A percentile compares a stretch with the other conserved stretches of the same genome.
phyloP scores from a whole-genome alignment of 305 asterid species.

The Solanum chacoense region DNA sequence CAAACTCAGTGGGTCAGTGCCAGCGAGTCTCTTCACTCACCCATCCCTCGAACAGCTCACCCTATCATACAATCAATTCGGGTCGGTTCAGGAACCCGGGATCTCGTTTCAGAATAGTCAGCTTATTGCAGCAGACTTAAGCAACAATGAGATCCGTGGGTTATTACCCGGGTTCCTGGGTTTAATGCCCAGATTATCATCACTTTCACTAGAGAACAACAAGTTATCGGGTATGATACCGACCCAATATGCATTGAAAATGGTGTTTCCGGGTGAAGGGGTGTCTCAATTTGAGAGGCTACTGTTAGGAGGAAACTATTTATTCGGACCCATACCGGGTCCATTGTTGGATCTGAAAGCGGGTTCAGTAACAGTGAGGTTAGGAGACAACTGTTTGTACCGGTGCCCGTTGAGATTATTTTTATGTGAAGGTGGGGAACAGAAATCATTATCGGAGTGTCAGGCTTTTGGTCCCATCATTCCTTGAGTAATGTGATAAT shows the following conservation, averaged over 20 bases:
- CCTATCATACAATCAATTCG: constrained; percentile 44
- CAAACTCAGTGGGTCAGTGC: constrained; percentile 46
- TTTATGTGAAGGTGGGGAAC: constrained; percentile 77
- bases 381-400: constrained; percentile 80
- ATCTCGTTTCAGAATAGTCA: constrained; percentile 39
- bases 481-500: constrained; percentile 30
- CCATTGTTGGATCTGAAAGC: constrained; percentile 52
- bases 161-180: constrained; percentile 72
- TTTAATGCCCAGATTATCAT: constrained; percentile 52
- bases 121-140: constrained; percentile 60
- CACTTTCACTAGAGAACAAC: constrained; percentile 53
- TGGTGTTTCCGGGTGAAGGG: constrained; percentile 29
- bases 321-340: constrained; percentile 73
- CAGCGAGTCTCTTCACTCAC: constrained; percentile 59
- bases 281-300: constrained; percentile 54
- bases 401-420: constrained; percentile 67
- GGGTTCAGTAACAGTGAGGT: constrained; percentile 46
- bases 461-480: constrained; percentile 53
- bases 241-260: constrained; percentile 29
- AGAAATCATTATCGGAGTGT: constrained; percentile 56
- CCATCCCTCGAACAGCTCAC: constrained; percentile 63
- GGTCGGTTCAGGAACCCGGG: constrained; percentile 36
- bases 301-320: constrained; percentile 65
- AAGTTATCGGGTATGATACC: constrained; percentile 58
- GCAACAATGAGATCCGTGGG: constrained; percentile 55